Percentiles rank a stretch among this genome's conserved stretches.
These are phyloP conservation scores for Torulaspora pretoriensis DNA, from an alignment of 1,139 yeast genomes.

Conservation along the genomic window DNA sequence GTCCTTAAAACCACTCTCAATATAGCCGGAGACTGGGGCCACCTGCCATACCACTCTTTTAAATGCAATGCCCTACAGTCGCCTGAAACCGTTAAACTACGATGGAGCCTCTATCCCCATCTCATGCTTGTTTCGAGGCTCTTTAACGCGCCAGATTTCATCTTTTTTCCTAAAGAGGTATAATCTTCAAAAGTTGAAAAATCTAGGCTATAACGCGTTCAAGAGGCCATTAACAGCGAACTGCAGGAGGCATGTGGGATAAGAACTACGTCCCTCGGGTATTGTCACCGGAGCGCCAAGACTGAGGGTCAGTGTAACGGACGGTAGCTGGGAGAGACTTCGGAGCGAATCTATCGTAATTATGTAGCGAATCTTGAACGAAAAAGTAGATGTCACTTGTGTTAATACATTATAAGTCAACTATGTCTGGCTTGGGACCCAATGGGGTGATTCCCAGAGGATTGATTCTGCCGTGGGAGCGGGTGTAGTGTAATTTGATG, in stretches of 20 bases:
- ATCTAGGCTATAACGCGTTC: constrained; percentile 1
- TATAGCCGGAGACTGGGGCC: not conserved
- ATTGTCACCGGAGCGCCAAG: too few species aligned
- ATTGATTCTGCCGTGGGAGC: constrained; percentile 71
- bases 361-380: too few species aligned
- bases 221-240: not conserved
- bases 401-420: not conserved
- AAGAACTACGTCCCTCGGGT: too few species aligned
- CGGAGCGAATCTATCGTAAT: too few species aligned
- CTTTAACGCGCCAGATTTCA: constrained; percentile 3
- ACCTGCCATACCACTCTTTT: not conserved
- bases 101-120: constrained; percentile 1
- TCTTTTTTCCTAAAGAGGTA: constrained; percentile 10
- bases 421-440: constrained; percentile 81
- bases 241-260: not conserved
- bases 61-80: not conserved
- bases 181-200: constrained; percentile 4
- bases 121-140: not conserved
- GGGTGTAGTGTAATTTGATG: constrained; percentile 83
- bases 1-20: too few species aligned
- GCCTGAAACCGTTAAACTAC: not conserved
- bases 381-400: too few species aligned
- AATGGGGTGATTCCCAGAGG: constrained; percentile 81
- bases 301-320: too few species aligned
- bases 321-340: too few species aligned